Percentiles rank a stretch among this genome's conserved stretches.
Conservation (phyloP, 805 yeast genomes). For the Ogataea wickerhamii region DNA sequence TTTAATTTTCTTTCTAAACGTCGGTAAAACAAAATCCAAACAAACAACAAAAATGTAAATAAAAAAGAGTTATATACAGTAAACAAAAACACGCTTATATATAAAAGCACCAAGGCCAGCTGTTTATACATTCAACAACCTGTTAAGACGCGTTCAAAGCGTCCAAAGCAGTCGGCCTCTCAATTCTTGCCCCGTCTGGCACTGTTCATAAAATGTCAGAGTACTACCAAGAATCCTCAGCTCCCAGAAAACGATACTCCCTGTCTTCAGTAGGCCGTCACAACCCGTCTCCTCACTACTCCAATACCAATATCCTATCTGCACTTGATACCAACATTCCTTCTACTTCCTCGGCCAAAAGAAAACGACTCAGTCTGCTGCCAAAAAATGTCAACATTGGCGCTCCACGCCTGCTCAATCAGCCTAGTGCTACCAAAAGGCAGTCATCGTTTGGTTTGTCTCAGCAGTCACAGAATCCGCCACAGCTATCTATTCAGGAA, state of each 20-base stretch:
- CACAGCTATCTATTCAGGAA: conserved; percentile 22
- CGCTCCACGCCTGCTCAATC: conserved; percentile 28
- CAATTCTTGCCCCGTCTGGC: too few relatives aligned
- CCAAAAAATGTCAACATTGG: conserved; percentile 30
- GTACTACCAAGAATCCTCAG: conserved; percentile 18
- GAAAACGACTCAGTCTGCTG: conserved; percentile 27
- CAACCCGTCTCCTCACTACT: conserved; percentile 13
- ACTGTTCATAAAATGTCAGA: conserved; percentile 18
- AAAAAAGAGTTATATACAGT: too few relatives aligned
- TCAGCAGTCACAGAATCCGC: conserved; percentile 7
- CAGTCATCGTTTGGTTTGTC: conserved; percentile 24
- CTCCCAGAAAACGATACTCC: conserved; percentile 22
- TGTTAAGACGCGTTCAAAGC: neutral
- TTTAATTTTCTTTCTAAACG: too few relatives aligned
- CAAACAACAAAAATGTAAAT: too few relatives aligned
- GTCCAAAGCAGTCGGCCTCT: too few relatives aligned
- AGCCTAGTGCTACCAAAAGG: conserved; percentile 21
- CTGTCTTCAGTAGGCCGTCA: conserved; percentile 13
- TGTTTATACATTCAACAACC: too few relatives aligned
- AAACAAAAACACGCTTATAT: too few relatives aligned
- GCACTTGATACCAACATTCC: conserved; percentile 18
- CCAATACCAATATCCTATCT: conserved; percentile 18
- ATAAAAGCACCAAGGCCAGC: too few relatives aligned
- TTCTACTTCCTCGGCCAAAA: conserved; percentile 17
- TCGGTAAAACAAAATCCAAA: too few relatives aligned